These are phyloP conservation scores for Boletus subcaerulescens DNA, from an alignment of 768 basidiomycete genomes.

Conservation along the genomic window DNA sequence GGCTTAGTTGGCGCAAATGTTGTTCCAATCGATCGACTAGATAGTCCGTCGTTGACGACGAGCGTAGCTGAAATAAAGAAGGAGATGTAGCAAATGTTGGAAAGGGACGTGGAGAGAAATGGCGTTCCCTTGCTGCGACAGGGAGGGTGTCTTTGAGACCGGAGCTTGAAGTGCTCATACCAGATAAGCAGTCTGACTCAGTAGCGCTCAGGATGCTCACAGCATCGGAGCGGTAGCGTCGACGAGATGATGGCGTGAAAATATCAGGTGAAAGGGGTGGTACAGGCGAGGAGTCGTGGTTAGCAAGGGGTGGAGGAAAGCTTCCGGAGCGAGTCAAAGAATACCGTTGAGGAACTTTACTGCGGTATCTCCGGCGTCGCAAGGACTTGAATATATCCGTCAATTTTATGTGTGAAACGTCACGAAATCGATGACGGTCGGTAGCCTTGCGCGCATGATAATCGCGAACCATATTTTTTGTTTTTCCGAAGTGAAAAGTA, in stretches of 20 bases:
- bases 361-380: slow-evolving; percentile 10
- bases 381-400: slow-evolving; percentile 22
- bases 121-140: not conserved
- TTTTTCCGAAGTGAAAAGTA: slow-evolving; percentile 12
- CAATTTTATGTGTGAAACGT: slow-evolving; percentile 19
- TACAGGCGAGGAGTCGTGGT: slow-evolving; percentile 4
- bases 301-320: slow-evolving; percentile 1
- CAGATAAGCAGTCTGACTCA: slow-evolving; percentile 9
- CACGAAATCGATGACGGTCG: slow-evolving; percentile 11
- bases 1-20: slow-evolving; percentile 17
- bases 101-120: not conserved
- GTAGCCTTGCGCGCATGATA: slow-evolving; percentile 6
- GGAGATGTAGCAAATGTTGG: slow-evolving; percentile 16
- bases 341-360: slow-evolving; percentile 1
- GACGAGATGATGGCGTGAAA: not conserved
- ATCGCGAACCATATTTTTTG: slow-evolving; percentile 10
- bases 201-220: slow-evolving; percentile 5
- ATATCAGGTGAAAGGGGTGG: not conserved
- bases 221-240: slow-evolving; percentile 3
- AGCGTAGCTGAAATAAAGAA: slow-evolving; percentile 21
- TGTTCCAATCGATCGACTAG: slow-evolving; percentile 21
- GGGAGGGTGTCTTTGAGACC: not conserved
- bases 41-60: slow-evolving; percentile 12
- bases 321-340: slow-evolving; percentile 3
- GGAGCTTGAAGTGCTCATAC: slow-evolving; percentile 11